Percentiles rank a stretch among this genome's conserved stretches.
Evolutionary conservation across 108 stramenopile species (phyloP).

Genomic region (Cyclotella cryptica): DNA sequence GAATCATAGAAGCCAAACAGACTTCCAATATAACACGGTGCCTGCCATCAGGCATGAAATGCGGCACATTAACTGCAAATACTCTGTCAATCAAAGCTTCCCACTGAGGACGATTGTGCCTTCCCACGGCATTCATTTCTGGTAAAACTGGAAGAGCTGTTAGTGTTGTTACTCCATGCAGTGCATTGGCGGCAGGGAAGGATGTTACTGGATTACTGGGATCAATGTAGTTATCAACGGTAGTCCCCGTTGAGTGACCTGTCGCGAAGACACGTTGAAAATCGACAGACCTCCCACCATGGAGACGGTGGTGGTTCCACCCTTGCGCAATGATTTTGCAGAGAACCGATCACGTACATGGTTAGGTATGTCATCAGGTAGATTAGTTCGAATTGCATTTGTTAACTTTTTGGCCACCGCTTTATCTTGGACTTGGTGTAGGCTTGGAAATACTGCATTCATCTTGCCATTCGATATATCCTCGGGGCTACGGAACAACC

Average conservation of each 20-base stretch:
- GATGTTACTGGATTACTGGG: not conserved
- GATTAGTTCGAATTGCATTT: not conserved
- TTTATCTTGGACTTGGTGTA: not conserved
- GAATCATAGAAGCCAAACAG: no score
- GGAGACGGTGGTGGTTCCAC: not conserved
- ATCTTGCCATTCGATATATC: not conserved
- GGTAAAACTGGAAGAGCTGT: not conserved
- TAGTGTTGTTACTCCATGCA: not conserved
- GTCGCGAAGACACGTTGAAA: not conserved
- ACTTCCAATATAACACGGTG: not conserved
- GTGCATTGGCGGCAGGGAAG: slow-evolving; percentile 14
- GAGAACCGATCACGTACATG: not conserved
- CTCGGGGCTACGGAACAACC: not conserved
- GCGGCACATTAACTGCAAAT: not conserved
- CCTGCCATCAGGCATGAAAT: not conserved
- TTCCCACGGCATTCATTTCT: not conserved
- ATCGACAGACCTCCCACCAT: not conserved
- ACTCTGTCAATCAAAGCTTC: not conserved
- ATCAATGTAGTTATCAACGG: not conserved
- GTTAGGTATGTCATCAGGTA: not conserved
- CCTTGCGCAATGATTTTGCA: slow-evolving; percentile 7
- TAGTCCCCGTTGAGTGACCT: not conserved
- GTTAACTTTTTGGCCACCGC: not conserved
- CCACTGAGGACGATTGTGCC: not conserved
- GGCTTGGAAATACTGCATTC: slow-evolving; percentile 4